Conservation (phyloP, 2,329 filamentous ascomycete genomes). For the Penicillium griseofulvum region DNA sequence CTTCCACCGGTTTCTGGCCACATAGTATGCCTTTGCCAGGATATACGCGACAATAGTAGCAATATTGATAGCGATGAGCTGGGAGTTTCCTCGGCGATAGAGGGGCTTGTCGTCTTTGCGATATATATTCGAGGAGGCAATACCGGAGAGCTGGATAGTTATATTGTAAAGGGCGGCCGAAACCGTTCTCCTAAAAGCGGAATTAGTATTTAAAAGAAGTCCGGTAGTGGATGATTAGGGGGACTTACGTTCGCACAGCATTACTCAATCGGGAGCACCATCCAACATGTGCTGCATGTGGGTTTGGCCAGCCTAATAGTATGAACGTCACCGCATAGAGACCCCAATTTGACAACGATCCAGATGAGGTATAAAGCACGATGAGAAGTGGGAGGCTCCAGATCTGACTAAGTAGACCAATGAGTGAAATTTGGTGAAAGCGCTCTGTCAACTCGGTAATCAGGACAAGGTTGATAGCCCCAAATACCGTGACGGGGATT, state of each 20-base stretch:
- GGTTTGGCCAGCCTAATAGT: constrained; percentile 10
- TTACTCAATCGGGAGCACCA: constrained; percentile 52
- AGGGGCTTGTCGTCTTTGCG: constrained; percentile 54
- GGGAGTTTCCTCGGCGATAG: constrained; percentile 38
- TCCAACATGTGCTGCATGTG: constrained; percentile 49
- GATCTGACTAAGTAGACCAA: constrained; percentile 49
- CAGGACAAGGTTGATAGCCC: constrained; percentile 32
- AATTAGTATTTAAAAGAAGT: no score
- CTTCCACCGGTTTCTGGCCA: constrained; percentile 31
- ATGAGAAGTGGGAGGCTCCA: constrained; percentile 54
- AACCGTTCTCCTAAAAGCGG: no score
- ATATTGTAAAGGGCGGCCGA: constrained; percentile 53
- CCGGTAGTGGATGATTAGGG: no score
- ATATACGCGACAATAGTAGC: constrained; percentile 52
- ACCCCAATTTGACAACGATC: constrained; percentile 42
- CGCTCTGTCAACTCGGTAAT: constrained; percentile 29
- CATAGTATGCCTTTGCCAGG: constrained; percentile 33
- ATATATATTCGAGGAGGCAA: constrained; percentile 51
- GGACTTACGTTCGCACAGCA: constrained; percentile 43
- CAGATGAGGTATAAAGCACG: constrained; percentile 39
- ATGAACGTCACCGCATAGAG: constrained; percentile 39
- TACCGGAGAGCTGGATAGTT: constrained; percentile 41
- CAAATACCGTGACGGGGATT: constrained; percentile 44
- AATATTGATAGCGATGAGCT: constrained; percentile 49
- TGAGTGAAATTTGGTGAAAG: constrained; percentile 46